Conservation (phyloP, 2,329 filamentous ascomycete genomes). For the Neonectria hederae region DNA sequence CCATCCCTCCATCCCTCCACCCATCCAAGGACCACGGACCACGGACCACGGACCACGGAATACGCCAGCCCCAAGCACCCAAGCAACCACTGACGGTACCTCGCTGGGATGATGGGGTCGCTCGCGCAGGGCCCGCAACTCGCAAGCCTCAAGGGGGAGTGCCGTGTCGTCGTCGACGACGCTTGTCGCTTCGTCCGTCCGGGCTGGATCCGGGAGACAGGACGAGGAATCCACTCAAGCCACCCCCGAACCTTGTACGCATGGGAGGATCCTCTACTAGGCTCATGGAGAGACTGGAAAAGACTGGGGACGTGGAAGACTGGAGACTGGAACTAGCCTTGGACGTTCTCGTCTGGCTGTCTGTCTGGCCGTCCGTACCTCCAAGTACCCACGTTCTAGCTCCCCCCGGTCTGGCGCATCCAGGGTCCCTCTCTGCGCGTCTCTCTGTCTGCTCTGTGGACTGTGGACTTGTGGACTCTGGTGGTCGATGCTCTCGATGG, state of each 20-base stretch:
- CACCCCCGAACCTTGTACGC: constrained; percentile 32
- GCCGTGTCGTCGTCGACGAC: neutral
- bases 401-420: neutral
- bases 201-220: constrained; percentile 34
- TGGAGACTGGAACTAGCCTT: neutral
- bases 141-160: neutral
- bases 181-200: constrained; percentile 23
- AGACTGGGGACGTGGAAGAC: too few species aligned
- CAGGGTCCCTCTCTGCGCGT: neutral
- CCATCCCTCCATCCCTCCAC: neutral
- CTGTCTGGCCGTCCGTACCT: neutral
- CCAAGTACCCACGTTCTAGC: neutral
- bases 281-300: neutral
- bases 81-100: neutral
- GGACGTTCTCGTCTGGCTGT: neutral
- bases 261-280: constrained; percentile 8
- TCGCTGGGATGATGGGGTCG: neutral
- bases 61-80: neutral
- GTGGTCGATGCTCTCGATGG: neutral
- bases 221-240: constrained; percentile 33
- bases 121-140: neutral
- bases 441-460: neutral
- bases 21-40: neutral
- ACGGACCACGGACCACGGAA: neutral
- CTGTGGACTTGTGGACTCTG: neutral